Conservation (phyloP, 345 rosid genomes). For the Euclidium syriacum region DNA sequence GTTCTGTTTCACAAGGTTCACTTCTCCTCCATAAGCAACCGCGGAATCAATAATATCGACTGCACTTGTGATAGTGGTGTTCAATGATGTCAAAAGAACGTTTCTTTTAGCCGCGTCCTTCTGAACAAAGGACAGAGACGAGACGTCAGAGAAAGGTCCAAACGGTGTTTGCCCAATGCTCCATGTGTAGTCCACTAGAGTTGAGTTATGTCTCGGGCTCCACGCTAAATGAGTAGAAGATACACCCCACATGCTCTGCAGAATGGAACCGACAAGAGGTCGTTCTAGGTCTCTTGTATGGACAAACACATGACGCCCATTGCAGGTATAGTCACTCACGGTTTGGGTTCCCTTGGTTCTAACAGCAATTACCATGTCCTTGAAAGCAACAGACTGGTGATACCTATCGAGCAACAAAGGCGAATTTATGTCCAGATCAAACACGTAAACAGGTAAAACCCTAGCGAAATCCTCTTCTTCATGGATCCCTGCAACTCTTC, state of each 20-base stretch:
- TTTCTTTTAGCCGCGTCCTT: slow-evolving; percentile 92
- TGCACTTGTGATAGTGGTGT: slow-evolving; percentile 76
- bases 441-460: slow-evolving; percentile 90
- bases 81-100: slow-evolving; percentile 64
- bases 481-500: slow-evolving; percentile 61
- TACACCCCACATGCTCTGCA: slow-evolving; percentile 99
- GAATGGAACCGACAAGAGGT: slow-evolving; percentile 81
- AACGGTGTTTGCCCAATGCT: slow-evolving; percentile 96
- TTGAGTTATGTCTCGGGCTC: slow-evolving; percentile 79
- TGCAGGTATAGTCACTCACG: slow-evolving; percentile 92
- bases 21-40: slow-evolving; percentile 77
- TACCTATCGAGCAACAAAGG: slow-evolving; percentile 77
- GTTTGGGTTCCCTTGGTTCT: slow-evolving; percentile 80
- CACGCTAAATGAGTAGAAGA: slow-evolving; percentile 85
- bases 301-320: slow-evolving; percentile 83
- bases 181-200: slow-evolving; percentile 94
- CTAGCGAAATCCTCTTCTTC: slow-evolving; percentile 73
- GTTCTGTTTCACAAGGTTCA: slow-evolving; percentile 57
- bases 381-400: slow-evolving; percentile 87
- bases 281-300: slow-evolving; percentile 80
- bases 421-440: slow-evolving; percentile 70
- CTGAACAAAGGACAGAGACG: slow-evolving; percentile 81
- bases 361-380: slow-evolving; percentile 92
- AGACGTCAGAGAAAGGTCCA: slow-evolving; percentile 86
- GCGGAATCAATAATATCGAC: slow-evolving; percentile 71